Percentiles rank a stretch among this genome's conserved stretches.
Evolutionary conservation across 1,284 basidiomycete species (phyloP).

Genomic region (Vanrija sp.): DNA sequence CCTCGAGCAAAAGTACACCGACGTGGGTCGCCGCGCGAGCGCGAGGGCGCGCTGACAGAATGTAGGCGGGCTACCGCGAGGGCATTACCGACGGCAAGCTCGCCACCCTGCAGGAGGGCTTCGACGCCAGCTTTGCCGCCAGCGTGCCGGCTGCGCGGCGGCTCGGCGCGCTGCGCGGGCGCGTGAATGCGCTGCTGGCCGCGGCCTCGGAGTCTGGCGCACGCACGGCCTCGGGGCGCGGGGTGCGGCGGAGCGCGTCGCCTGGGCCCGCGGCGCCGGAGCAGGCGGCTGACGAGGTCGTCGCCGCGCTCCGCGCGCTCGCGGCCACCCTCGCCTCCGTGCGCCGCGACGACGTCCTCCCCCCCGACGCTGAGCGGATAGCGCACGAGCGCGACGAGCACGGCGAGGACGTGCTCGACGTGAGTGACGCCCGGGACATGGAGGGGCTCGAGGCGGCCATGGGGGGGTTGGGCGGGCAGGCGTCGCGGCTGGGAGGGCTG

Average conservation of each 20-base stretch:
- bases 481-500: constrained; percentile 50
- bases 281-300: constrained; percentile 54
- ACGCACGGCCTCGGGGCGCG: background rate
- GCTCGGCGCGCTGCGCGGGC: constrained; percentile 51
- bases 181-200: constrained; percentile 45
- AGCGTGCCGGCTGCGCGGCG: constrained; percentile 49
- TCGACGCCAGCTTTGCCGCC: constrained; percentile 52
- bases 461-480: constrained; percentile 39
- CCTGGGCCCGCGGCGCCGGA: background rate
- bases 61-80: constrained; percentile 55
- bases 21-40: constrained; percentile 31
- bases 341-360: constrained; percentile 35
- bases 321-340: constrained; percentile 38
- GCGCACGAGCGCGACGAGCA: constrained; percentile 42
- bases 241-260: too few relatives aligned
- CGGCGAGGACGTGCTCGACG: constrained; percentile 52
- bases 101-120: constrained; percentile 53
- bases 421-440: constrained; percentile 59
- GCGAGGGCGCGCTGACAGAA: background rate
- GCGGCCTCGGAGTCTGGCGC: constrained; percentile 7
- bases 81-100: constrained; percentile 56
- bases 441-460: constrained; percentile 50
- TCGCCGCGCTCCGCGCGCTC: constrained; percentile 60
- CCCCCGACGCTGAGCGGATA: constrained; percentile 39
- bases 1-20: constrained; percentile 40